phyloP scores from a whole-genome alignment of 2,329 filamentous ascomycete species.

The Huntiella bhutanensis region DNA sequence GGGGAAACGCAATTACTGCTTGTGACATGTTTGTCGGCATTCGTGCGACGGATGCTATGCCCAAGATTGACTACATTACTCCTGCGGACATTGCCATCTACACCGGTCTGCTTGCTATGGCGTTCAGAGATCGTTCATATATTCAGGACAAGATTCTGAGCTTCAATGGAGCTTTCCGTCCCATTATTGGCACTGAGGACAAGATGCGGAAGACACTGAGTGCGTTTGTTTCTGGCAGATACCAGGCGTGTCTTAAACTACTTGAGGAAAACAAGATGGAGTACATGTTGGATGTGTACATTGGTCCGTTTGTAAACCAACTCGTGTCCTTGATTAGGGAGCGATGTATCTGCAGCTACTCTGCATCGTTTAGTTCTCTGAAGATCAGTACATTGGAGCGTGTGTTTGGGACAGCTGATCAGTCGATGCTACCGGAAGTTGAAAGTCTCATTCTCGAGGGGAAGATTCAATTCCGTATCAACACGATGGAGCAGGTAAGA shows the following conservation, averaged over 20 bases:
- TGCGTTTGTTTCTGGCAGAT: constrained; percentile 79
- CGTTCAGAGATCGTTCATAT: constrained; percentile 65
- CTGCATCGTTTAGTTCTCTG: constrained; percentile 75
- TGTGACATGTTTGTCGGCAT: constrained; percentile 8
- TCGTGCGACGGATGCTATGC: constrained; percentile 36
- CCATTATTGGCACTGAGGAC: constrained; percentile 78
- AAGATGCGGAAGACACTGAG: constrained; percentile 82
- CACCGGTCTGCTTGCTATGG: constrained; percentile 73
- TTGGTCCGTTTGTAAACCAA: constrained; percentile 51
- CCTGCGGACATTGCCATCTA: constrained; percentile 85
- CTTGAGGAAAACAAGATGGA: constrained; percentile 67
- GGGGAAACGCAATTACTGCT: constrained; percentile 27
- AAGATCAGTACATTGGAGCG: constrained; percentile 60
- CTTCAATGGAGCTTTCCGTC: constrained; percentile 66
- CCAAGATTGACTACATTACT: constrained; percentile 54
- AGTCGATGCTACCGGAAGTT: constrained; percentile 55
- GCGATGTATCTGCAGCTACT: constrained; percentile 88
- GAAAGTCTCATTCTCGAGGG: constrained; percentile 56
- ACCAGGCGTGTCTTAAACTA: constrained; percentile 64
- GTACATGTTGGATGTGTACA: constrained; percentile 76
- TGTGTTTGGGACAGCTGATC: constrained; percentile 48
- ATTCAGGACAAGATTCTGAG: constrained; percentile 53
- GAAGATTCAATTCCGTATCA: constrained; percentile 59
- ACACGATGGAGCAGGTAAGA: constrained; percentile 56
- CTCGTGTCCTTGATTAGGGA: constrained; percentile 61